Evolutionary conservation across 2,329 filamentous ascomycete species (phyloP), one percentile per base, ranked within the genome.

Genomic region (Colletotrichum coccodes): DNA sequence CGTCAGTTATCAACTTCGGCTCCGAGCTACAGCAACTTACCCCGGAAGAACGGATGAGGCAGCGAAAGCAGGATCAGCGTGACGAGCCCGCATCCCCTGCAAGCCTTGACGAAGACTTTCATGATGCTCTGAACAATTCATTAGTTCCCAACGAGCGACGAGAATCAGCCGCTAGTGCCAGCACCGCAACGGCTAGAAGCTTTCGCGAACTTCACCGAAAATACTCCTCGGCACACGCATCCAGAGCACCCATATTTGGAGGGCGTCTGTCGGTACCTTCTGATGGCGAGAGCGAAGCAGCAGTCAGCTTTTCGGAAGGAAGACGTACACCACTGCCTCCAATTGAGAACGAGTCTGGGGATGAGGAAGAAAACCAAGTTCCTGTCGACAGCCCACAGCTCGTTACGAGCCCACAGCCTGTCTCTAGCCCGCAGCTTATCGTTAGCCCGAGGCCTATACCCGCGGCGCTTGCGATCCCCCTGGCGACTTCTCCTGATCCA

Each of bases 1-100:
- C 96, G 3, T 97, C 94, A 1, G 93, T 99, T 64, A 94, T 99
- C 73, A 97, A 94, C n/a, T 97, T 99, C 77, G 94, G 95, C 9
- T 90, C 91, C n/a, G 95, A 97, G 74, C 91, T 97, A 83, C 91
- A 95, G 75, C 91, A 88, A 68, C 89, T 95, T 80, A 87, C 91
- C 1, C 86, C 90, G 0, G 93, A 95, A 70, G 92, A 95, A 75
- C 89, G 91, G 42, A 81, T 94, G 47, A 88, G 90, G 65, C 83
- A 91, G 56, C 87, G 90, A 62, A 92, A 87, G 72, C 80, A 83
- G 49, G 79, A 82, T 6, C 81, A 84, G 53, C 81, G 80, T 52
- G 78, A 81, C 50, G 82, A 83, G 34, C 74, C 76, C n/a, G 71
- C 75, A 16, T 83, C 82, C 4, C 78, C 81, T 4, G 72, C 77